These are phyloP conservation scores for Candida insectorum DNA, from an alignment of 805 yeast species.

Conservation along the genomic window DNA sequence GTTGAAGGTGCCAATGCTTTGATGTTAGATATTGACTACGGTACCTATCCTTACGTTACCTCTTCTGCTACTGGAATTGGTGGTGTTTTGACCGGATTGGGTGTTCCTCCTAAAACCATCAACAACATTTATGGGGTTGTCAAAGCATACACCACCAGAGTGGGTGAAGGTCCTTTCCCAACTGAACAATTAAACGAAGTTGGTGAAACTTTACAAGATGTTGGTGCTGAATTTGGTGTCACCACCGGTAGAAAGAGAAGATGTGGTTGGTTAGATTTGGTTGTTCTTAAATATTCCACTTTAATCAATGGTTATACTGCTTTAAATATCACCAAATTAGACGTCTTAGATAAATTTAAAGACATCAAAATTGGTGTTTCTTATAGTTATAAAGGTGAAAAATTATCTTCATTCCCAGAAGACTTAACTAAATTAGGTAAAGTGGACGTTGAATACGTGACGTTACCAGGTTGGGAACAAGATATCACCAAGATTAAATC, in stretches of 20 bases:
- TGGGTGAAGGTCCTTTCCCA: constrained; percentile 99
- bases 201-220: constrained; percentile 83
- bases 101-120: constrained; percentile 86
- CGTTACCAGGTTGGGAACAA: constrained; percentile 91
- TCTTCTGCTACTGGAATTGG: constrained; percentile 96
- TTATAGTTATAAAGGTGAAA: constrained; percentile 76
- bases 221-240: constrained; percentile 96
- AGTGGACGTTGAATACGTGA: constrained; percentile 88
- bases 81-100: constrained; percentile 96
- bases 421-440: constrained; percentile 78
- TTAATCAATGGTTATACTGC: constrained; percentile 93
- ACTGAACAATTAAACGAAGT: constrained; percentile 87
- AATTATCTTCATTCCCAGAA: constrained; percentile 82
- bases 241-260: constrained; percentile 99
- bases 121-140: constrained; percentile 90
- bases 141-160: constrained; percentile 97
- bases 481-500: constrained; percentile 71
- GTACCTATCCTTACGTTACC: constrained; percentile 97
- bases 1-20: constrained; percentile 98
- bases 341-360: constrained; percentile 85
- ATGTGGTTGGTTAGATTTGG: constrained; percentile 98
- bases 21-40: constrained; percentile 96
- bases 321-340: constrained; percentile 91
- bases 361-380: constrained; percentile 86
- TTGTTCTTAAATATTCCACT: constrained; percentile 87